Evolutionary conservation across 768 basidiomycete species (phyloP).

Genomic region (Xerocomellus intermedius): DNA sequence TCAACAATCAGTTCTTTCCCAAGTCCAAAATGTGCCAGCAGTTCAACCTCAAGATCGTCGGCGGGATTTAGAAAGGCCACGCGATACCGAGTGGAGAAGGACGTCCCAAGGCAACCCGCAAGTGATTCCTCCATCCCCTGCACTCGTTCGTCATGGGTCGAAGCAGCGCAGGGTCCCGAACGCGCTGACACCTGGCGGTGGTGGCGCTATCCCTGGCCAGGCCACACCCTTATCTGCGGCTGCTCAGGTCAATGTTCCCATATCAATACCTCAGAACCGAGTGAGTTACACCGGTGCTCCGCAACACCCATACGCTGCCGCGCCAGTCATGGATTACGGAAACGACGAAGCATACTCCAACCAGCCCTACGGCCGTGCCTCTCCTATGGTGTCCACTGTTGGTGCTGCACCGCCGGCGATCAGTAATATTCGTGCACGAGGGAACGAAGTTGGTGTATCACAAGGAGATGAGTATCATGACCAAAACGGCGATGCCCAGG

Average conservation of each 20-base stretch:
- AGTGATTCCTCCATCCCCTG: slow-evolving; percentile 71
- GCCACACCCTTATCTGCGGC: slow-evolving; percentile 70
- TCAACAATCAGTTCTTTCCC: slow-evolving; percentile 62
- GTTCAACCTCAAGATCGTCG: slow-evolving; percentile 57
- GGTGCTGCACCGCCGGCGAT: slow-evolving; percentile 70
- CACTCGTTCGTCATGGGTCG: slow-evolving; percentile 73
- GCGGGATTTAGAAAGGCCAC: slow-evolving; percentile 48
- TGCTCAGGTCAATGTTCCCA: slow-evolving; percentile 72
- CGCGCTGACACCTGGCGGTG: slow-evolving; percentile 55
- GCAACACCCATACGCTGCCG: slow-evolving; percentile 72
- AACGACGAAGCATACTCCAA: slow-evolving; percentile 59
- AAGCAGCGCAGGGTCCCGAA: slow-evolving; percentile 65
- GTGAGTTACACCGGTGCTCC: slow-evolving; percentile 38
- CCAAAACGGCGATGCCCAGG: slow-evolving; percentile 53
- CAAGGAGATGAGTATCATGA: slow-evolving; percentile 58
- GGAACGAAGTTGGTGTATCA: slow-evolving; percentile 64
- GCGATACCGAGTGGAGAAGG: slow-evolving; percentile 64
- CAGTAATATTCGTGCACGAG: slow-evolving; percentile 68
- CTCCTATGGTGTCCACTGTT: slow-evolving; percentile 76
- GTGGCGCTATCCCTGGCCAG: slow-evolving; percentile 49
- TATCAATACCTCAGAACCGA: slow-evolving; percentile 52
- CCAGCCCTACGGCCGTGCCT: slow-evolving; percentile 71
- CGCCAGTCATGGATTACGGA: slow-evolving; percentile 58
- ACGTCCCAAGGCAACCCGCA: slow-evolving; percentile 54
- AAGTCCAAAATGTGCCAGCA: slow-evolving; percentile 56